Base-by-base conservation (phyloP, 164 flowering plant species). In the Magnolia officinalis region DNA sequence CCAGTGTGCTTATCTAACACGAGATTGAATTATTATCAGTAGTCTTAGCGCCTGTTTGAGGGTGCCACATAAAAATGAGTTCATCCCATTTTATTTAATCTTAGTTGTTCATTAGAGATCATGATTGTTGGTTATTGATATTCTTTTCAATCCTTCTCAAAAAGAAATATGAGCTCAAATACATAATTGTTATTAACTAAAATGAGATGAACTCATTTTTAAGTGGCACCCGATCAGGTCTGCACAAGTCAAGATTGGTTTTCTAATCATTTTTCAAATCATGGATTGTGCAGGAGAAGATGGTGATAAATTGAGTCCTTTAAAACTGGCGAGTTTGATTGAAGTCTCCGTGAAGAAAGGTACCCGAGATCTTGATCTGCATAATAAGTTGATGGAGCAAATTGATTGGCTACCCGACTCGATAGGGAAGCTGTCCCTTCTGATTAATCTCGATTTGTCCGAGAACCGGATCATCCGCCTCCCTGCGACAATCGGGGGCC, bases 361-460 rank as follows among this genome's bases (percentile, higher is more conserved):
- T 2, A 82, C 85, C 6, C 80, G 71, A 59, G 94, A 87, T 23
- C 90, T 94, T 16, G 79, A 84, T 80, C 90, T 94, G 18, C 87
- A 80, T 64, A 81, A 78, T 77, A 94, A 88, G 82, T 82, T 94
- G 82, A 79, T 84, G 84, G 95, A 90, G 75, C 89, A 89, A 74
- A 72, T 92, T 31, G 92, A 89, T 19, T 90, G 92, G 93, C 78
- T 94, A 8, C 98, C 98, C 23, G 98, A 91, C 37, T 90, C 98
- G 0, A 81, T 94, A 16, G 94, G 92, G 72, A 94, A 91, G 87
- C 75, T 94, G 24, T 85, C 94, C 0, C 70, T 86, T 74, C 83
- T 94, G 83, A 74, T 81, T 37, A 75, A 86, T 68, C 84, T 94
- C 16, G 90, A 91, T 85, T 84, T 92, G 76, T 94, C 98, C 6